Conservation (phyloP, 176 grass and related monocot genomes). For the Guadua angustifolia region DNA sequence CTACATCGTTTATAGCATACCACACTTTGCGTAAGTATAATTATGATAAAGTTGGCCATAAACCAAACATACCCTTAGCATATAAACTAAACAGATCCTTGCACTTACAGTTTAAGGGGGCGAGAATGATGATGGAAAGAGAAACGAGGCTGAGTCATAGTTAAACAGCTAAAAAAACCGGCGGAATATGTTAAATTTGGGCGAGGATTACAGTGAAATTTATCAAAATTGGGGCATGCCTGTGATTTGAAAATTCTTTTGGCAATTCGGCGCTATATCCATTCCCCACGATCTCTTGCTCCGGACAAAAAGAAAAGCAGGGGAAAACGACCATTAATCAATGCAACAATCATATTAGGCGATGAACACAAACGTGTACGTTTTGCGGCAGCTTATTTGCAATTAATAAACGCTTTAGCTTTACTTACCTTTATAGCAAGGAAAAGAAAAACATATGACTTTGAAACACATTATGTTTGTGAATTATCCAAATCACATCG, state of each 20-base stretch:
- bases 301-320: background rate
- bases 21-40: too few species aligned
- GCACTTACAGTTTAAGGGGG: background rate
- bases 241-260: background rate
- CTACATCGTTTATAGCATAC: too few species aligned
- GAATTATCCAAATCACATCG: background rate
- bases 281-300: background rate
- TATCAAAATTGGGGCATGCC: background rate
- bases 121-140: background rate
- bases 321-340: background rate
- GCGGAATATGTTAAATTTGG: background rate
- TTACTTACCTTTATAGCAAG: background rate
- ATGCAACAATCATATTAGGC: background rate
- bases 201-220: too few species aligned
- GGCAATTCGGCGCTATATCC: background rate
- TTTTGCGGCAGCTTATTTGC: background rate
- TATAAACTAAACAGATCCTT: too few species aligned
- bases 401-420: background rate
- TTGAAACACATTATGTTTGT: background rate
- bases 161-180: background rate
- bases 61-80: too few species aligned
- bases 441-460: background rate
- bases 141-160: background rate
- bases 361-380: background rate
- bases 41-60: too few species aligned